Evolutionary conservation across 768 basidiomycete genomes (phyloP).

Genomic region (Tricholoma sp.): DNA sequence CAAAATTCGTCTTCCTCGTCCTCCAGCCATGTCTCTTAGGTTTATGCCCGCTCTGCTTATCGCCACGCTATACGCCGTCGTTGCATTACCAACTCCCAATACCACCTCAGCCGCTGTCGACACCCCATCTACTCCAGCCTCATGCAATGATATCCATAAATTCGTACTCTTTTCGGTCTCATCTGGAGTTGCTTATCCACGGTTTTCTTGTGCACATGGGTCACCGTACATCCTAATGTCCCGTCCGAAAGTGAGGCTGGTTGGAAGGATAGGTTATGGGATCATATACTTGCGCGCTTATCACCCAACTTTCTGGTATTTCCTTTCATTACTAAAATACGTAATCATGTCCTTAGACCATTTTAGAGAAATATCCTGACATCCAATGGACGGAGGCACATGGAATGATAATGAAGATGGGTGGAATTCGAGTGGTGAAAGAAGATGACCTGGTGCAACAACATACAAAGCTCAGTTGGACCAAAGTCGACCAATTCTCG

Average conservation of each 20-base stretch:
- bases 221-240: not conserved
- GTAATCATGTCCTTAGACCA: not conserved
- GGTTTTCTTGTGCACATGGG: not conserved
- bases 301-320: not conserved
- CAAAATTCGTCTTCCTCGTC: too few relatives aligned
- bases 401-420: not conserved
- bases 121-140: too few relatives aligned
- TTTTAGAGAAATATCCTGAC: not conserved
- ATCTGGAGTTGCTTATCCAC: not conserved
- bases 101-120: too few relatives aligned
- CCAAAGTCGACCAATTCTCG: too few relatives aligned
- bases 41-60: too few relatives aligned
- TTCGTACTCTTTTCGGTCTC: not conserved
- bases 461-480: not conserved
- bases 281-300: too few relatives aligned
- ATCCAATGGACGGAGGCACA: not conserved
- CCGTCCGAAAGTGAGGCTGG: not conserved
- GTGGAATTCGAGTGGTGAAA: not conserved
- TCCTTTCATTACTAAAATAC: not conserved
- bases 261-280: not conserved
- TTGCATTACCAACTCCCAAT: too few relatives aligned
- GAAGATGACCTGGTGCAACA: not conserved
- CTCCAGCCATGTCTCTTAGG: too few relatives aligned
- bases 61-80: too few relatives aligned
- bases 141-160: too few relatives aligned